A percentile compares a stretch with the other conserved stretches of the same genome.
Conservation (phyloP, 345 rosid species). For the Boechera retrofracta region DNA sequence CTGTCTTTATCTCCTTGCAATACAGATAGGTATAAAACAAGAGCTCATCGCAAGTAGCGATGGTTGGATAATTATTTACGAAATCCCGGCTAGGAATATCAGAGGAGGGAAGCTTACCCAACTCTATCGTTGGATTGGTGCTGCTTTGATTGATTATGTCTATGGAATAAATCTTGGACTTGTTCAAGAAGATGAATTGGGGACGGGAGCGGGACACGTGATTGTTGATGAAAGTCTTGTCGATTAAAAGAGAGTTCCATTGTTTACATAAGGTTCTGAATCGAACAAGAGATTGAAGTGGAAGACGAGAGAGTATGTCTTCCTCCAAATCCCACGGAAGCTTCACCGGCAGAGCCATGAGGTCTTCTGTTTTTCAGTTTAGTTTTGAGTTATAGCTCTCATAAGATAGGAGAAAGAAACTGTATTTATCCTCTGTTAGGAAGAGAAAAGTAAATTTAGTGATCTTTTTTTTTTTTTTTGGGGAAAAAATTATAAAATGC, state of each 20-base stretch:
- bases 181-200: not conserved
- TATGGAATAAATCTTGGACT: not conserved
- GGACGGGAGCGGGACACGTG: conserved; percentile 12
- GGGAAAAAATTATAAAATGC: no score
- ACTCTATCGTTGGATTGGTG: not conserved
- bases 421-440: not conserved
- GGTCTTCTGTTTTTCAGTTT: not conserved
- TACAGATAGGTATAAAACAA: not conserved
- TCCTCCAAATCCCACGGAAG: conserved; percentile 21
- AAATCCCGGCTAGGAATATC: not conserved
- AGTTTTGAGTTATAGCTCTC: not conserved
- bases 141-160: not conserved
- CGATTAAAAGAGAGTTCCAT: conserved; percentile 9
- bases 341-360: not conserved
- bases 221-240: conserved; percentile 16
- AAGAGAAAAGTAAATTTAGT: not conserved
- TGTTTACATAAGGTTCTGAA: conserved; percentile 4
- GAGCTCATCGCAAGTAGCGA: not conserved
- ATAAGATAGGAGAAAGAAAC: not conserved
- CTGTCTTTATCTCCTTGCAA: not conserved
- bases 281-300: not conserved
- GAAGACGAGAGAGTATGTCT: conserved; percentile 15
- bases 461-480: not conserved
- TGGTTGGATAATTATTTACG: no score
- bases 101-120: not conserved